Evolutionary conservation across 768 basidiomycete species (phyloP).

Genomic region (Candolleomyces efflorescens): DNA sequence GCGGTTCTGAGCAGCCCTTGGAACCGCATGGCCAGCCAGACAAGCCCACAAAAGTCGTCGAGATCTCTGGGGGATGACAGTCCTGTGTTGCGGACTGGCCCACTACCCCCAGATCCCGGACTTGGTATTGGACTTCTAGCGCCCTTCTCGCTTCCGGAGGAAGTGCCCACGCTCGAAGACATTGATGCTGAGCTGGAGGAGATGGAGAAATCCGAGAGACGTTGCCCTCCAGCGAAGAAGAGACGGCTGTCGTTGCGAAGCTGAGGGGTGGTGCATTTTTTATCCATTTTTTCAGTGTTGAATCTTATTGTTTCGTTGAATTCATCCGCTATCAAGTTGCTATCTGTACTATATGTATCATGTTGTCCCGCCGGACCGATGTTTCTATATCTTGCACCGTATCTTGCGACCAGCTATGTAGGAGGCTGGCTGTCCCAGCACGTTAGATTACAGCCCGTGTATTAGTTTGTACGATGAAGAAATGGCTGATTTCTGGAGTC

Average conservation of each 20-base stretch:
- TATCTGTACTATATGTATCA: constrained; percentile 6
- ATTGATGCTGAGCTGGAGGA: constrained; percentile 26
- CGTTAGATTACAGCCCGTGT: constrained; percentile 1
- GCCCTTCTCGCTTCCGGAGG: constrained; percentile 46
- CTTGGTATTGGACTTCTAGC: constrained; percentile 53
- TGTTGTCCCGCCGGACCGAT: neutral
- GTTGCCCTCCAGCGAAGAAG: constrained; percentile 1
- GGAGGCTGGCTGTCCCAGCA: neutral
- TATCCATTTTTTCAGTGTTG: neutral
- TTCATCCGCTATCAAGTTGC: constrained; percentile 8
- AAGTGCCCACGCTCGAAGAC: constrained; percentile 22
- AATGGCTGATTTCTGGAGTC: neutral
- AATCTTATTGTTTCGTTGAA: constrained; percentile 3
- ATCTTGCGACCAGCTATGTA: neutral
- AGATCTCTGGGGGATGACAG: constrained; percentile 41
- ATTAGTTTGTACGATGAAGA: neutral
- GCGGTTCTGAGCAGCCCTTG: constrained; percentile 40
- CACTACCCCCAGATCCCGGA: constrained; percentile 32
- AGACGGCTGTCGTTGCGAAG: neutral
- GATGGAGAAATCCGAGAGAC: constrained; percentile 17
- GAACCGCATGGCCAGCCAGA: constrained; percentile 23
- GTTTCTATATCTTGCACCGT: constrained; percentile 5
- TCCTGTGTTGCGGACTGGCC: constrained; percentile 46
- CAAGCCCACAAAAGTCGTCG: constrained; percentile 22
- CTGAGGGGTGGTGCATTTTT: neutral